Conservation (phyloP, 352 stramenopile genomes). For the Elongisporangium senticosum region DNA sequence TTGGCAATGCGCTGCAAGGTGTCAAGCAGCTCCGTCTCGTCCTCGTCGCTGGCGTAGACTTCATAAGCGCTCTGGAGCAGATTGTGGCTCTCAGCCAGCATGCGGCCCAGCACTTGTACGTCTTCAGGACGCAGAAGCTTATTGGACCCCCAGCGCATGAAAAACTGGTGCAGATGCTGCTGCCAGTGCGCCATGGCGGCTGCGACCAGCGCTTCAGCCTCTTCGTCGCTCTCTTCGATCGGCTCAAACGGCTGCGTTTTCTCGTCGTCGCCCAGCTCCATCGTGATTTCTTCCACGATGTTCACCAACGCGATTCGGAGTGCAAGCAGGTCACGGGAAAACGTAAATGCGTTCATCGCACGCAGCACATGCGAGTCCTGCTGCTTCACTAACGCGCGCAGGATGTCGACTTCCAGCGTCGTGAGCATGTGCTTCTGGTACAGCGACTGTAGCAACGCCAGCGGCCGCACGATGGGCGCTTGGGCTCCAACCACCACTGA, state of each 20-base stretch:
- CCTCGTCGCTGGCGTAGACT: slow-evolving; percentile 47
- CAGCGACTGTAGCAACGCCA: slow-evolving; percentile 39
- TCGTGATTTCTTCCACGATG: slow-evolving; percentile 61
- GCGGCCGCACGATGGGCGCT: slow-evolving; percentile 13
- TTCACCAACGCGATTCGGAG: slow-evolving; percentile 45
- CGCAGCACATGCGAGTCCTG: slow-evolving; percentile 44
- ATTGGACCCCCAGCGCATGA: slow-evolving; percentile 38
- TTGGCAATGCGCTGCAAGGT: slow-evolving; percentile 67
- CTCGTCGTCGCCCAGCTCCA: slow-evolving; percentile 59
- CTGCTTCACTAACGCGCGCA: slow-evolving; percentile 55
- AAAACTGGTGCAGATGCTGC: slow-evolving; percentile 32
- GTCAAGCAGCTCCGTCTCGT: slow-evolving; percentile 63
- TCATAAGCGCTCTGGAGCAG: slow-evolving; percentile 70
- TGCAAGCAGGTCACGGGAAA: slow-evolving; percentile 13
- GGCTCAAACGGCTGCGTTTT: slow-evolving; percentile 30
- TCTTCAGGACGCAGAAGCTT: slow-evolving; percentile 24
- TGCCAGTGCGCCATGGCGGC: slow-evolving; percentile 32
- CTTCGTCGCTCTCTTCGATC: slow-evolving; percentile 21
- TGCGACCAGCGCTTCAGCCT: slow-evolving; percentile 2
- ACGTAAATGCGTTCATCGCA: slow-evolving; percentile 11
- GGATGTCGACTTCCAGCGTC: slow-evolving; percentile 46
- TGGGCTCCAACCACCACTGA: background rate
- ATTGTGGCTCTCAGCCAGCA: slow-evolving; percentile 51
- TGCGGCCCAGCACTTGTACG: slow-evolving; percentile 28
- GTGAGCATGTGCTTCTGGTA: slow-evolving; percentile 61